A percentile compares a stretch with the other conserved stretches of the same genome.
Conservation (phyloP, 139 green algal genomes). For the Auxenochlorella protothecoides region DNA sequence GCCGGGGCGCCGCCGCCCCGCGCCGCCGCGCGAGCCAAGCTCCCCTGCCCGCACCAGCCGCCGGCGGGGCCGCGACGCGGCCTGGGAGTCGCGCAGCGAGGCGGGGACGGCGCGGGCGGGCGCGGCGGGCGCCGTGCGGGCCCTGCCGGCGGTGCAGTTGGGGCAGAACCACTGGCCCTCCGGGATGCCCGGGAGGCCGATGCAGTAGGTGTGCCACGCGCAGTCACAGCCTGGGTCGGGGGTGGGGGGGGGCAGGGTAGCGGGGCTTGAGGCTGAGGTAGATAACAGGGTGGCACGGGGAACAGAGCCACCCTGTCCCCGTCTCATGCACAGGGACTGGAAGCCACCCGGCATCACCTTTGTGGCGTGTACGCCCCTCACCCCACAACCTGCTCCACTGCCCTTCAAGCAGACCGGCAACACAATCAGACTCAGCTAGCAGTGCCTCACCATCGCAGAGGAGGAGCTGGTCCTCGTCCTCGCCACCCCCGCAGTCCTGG, state of each 20-base stretch:
- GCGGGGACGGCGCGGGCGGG: too few relatives aligned
- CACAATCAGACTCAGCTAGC: too few relatives aligned
- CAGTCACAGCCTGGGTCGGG: conserved; percentile 45
- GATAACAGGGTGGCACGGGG: too few relatives aligned
- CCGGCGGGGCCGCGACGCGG: too few relatives aligned
- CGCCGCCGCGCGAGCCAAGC: too few relatives aligned
- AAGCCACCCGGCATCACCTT: neutral
- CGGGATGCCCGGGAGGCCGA: conserved; percentile 34
- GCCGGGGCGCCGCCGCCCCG: too few relatives aligned
- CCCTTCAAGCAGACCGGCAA: too few relatives aligned
- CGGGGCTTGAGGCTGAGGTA: neutral
- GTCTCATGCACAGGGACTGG: too few relatives aligned
- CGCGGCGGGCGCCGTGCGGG: neutral
- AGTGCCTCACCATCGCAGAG: conserved; percentile 49
- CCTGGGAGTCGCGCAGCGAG: too few relatives aligned
- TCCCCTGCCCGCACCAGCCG: too few relatives aligned
- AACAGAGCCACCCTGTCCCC: neutral
- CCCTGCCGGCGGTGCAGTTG: neutral
- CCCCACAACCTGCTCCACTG: too few relatives aligned
- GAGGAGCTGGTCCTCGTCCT: conserved; percentile 50
- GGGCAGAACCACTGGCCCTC: conserved; percentile 57
- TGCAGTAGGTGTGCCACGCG: conserved; percentile 63
- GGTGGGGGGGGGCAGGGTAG: neutral
- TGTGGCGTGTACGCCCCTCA: neutral
- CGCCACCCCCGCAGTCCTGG: conserved; percentile 27